Evolutionary conservation across 2,329 filamentous ascomycete species (phyloP).

Genomic region (Purpureocillium takamizusanense): DNA sequence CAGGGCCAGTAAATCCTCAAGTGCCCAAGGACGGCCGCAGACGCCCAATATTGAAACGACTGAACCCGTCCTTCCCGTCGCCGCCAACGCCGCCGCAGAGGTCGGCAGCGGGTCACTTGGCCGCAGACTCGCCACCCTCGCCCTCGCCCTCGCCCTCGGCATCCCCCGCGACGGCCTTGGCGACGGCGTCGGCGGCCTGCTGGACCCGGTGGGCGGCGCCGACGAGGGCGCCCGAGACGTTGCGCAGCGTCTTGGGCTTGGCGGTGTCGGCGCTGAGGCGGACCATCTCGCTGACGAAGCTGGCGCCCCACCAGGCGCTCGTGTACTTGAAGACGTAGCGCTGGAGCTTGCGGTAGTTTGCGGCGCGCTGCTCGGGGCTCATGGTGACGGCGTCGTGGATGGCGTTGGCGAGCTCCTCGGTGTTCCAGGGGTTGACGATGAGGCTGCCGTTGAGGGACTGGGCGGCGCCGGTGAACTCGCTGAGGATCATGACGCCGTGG

Average conservation of each 20-base stretch:
- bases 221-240: constrained; percentile 29
- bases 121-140: too few relatives aligned
- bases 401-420: constrained; percentile 84
- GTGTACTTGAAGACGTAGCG: constrained; percentile 98
- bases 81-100: too few relatives aligned
- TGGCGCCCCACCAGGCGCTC: constrained; percentile 92
- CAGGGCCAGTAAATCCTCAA: too few relatives aligned
- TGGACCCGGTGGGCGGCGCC: constrained; percentile 19
- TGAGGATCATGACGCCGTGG: constrained; percentile 89
- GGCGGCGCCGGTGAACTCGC: constrained; percentile 91
- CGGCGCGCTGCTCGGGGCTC: constrained; percentile 75
- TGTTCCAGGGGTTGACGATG: constrained; percentile 98
- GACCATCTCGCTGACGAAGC: constrained; percentile 79
- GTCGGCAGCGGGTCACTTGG: too few relatives aligned
- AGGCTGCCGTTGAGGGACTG: constrained; percentile 89
- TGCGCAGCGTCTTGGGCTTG: constrained; percentile 30
- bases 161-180: constrained; percentile 9
- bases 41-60: too few relatives aligned
- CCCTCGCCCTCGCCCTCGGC: constrained; percentile 4
- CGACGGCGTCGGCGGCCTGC: constrained; percentile 9
- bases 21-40: too few relatives aligned
- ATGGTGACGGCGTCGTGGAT: constrained; percentile 97
- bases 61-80: too few relatives aligned
- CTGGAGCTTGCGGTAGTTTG: constrained; percentile 86
- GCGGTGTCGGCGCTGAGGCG: constrained; percentile 32